Percentiles rank a stretch among this genome's conserved stretches.
phyloP scores from a whole-genome alignment of 345 rosid species.

The Zanthoxylum bungeanum region DNA sequence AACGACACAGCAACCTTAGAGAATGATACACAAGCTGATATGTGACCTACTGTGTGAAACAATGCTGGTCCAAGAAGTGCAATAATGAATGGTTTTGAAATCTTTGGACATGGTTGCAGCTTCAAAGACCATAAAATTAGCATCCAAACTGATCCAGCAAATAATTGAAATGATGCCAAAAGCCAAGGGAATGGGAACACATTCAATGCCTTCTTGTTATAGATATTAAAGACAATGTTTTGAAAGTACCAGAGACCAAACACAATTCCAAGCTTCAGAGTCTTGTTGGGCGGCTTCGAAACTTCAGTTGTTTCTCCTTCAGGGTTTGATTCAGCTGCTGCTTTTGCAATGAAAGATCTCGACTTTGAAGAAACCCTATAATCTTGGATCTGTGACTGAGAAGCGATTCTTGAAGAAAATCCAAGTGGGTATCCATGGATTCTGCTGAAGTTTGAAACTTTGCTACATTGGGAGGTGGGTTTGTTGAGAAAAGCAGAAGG shows the following conservation, averaged over 20 bases:
- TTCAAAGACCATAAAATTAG: conserved; percentile 71
- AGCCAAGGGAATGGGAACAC: conserved; percentile 96
- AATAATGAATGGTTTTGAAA: conserved; percentile 73
- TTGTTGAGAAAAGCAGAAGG: conserved; percentile 27
- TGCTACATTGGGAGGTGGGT: conserved; percentile 17
- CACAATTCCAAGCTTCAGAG: conserved; percentile 59
- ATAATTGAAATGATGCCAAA: conserved; percentile 90
- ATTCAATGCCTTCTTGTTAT: conserved; percentile 83
- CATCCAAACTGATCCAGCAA: conserved; percentile 94
- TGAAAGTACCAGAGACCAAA: conserved; percentile 94
- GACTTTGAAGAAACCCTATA: conserved; percentile 30
- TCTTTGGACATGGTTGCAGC: conserved; percentile 77
- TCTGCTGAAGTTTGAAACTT: conserved; percentile 24
- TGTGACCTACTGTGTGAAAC: conserved; percentile 94
- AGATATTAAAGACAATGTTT: conserved; percentile 90
- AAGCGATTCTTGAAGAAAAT: conserved; percentile 23
- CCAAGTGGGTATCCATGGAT: conserved; percentile 35
- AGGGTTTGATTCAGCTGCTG: conserved; percentile 48
- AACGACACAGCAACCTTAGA: conserved; percentile 97
- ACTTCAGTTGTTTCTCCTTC: conserved; percentile 29
- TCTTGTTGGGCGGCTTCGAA: conserved; percentile 46
- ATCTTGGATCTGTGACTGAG: conserved; percentile 41
- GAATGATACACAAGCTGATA: conserved; percentile 95
- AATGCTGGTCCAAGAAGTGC: conserved; percentile 96
- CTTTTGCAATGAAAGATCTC: conserved; percentile 38